These are phyloP conservation scores for Irpex sp. DNA, from an alignment of 1,284 basidiomycete genomes.

Conservation along the genomic window DNA sequence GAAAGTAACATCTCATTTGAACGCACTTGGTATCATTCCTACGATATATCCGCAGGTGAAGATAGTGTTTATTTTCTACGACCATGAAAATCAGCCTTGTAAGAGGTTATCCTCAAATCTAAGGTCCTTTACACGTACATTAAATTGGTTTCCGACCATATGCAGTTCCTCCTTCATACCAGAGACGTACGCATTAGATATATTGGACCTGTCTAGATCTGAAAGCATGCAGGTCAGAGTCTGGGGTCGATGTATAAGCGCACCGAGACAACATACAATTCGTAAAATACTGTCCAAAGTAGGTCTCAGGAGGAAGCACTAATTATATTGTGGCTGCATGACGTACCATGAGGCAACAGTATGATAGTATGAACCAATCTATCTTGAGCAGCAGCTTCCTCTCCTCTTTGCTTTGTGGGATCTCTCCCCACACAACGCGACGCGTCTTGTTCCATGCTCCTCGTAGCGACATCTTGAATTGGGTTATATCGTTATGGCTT, in stretches of 20 bases:
- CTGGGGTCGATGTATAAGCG: background rate
- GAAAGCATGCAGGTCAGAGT: background rate
- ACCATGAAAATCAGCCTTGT: background rate
- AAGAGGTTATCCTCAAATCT: background rate
- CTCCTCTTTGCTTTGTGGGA: conserved; percentile 38
- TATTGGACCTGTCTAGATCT: conserved; percentile 67
- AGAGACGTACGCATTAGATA: conserved; percentile 72
- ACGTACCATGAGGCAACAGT: conserved; percentile 65
- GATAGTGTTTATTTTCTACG: conserved; percentile 64
- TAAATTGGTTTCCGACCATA: conserved; percentile 69
- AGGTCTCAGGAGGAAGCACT: background rate
- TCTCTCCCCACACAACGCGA: conserved; percentile 30
- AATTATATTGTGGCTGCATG: background rate
- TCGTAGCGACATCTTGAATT: background rate
- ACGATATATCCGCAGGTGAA: conserved; percentile 72
- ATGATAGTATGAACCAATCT: conserved; percentile 64
- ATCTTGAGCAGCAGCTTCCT: conserved; percentile 50
- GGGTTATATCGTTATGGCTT: background rate
- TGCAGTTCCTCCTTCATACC: conserved; percentile 79
- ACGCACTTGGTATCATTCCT: conserved; percentile 66
- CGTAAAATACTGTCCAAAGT: conserved; percentile 50
- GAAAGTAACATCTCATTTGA: background rate
- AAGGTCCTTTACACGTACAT: conserved; percentile 34
- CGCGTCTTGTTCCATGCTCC: conserved; percentile 12
- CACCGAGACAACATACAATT: conserved; percentile 41